Evolutionary conservation across 768 basidiomycete species (phyloP).

Genomic region (Lentinula detonsa): DNA sequence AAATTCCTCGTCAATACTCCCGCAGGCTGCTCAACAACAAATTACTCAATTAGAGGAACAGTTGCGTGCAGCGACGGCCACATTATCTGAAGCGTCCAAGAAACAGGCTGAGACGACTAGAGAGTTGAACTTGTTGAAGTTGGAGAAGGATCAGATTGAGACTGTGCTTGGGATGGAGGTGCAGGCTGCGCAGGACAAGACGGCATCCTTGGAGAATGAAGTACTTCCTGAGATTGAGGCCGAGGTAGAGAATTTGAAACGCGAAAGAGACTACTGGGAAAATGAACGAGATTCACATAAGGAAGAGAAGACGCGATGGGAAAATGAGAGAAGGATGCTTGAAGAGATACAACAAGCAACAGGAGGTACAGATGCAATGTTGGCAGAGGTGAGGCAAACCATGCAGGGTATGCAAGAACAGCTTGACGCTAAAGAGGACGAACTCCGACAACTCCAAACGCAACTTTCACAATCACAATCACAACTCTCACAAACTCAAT

Average conservation of each 20-base stretch:
- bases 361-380: constrained; percentile 30
- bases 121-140: constrained; percentile 52
- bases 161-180: constrained; percentile 60
- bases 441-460: constrained; percentile 28
- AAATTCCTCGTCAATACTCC: constrained; percentile 25
- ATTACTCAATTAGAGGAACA: constrained; percentile 55
- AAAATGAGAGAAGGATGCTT: constrained; percentile 27
- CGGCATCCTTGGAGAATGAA: constrained; percentile 50
- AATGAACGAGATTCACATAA: constrained; percentile 25
- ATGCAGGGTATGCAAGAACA: constrained; percentile 18
- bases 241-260: constrained; percentile 39
- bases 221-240: constrained; percentile 42
- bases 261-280: constrained; percentile 47
- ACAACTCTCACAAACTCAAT: constrained; percentile 46
- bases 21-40: constrained; percentile 38
- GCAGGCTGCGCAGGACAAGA: constrained; percentile 61
- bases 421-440: constrained; percentile 34
- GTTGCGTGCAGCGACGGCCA: constrained; percentile 53
- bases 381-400: constrained; percentile 29
- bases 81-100: constrained; percentile 51
- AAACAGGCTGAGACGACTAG: constrained; percentile 56
- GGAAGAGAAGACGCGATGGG: constrained; percentile 17
- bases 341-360: constrained; percentile 34
- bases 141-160: constrained; percentile 69
- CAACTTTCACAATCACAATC: constrained; percentile 37